Base-by-base conservation (phyloP, 345 rosid genomes). In the Salix brachista region DNA sequence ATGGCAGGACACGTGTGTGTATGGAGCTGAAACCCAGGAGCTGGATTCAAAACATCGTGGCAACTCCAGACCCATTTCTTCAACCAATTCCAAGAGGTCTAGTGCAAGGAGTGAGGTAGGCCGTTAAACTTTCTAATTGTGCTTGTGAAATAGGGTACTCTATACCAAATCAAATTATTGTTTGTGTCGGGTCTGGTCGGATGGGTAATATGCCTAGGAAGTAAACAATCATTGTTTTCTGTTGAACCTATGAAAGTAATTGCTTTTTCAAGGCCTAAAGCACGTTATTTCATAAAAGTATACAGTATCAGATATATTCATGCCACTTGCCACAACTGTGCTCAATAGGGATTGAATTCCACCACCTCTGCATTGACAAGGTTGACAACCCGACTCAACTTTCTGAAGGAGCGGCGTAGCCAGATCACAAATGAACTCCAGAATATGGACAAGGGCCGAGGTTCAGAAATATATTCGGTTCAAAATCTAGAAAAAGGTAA, bases 311-410 rank as follows among this genome's bases (percentile, higher is more conserved):
- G 6, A n/a, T 66, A 56, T 34, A 75, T 13, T 75, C n/a, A 25
- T 62, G 36, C 39, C 30, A 14, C 30, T 65, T 37, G 73, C 28
- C 72, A 19, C 61, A 61, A 25, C 61, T 79, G 46, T 70, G 78
- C 69, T 32, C 73, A 50, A 69, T 84, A 93, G 94, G 96, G 89
- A 80, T 70, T 78, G 68, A 83, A 81, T 73, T 77, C 88, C 66
- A 83, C 89, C 66, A 52, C 89, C 77, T 87, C 88, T 37, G 94
- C 97, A 28, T 75, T 92, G 73, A 85, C 93, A 39, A 93, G 91
- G 88, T 83, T 96, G 87, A 89, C 98, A 69, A 87, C 85, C 69
- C 83, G 94, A 42, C 90, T 96, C 74, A 90, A 90, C 88, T 92
- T 93, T 83, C 83, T 93, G 56, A 96, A 93, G 88, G 97, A 96